Evolutionary conservation across 2,329 filamentous ascomycete genomes (phyloP).

Genomic region (Paecilomyces sp.): DNA sequence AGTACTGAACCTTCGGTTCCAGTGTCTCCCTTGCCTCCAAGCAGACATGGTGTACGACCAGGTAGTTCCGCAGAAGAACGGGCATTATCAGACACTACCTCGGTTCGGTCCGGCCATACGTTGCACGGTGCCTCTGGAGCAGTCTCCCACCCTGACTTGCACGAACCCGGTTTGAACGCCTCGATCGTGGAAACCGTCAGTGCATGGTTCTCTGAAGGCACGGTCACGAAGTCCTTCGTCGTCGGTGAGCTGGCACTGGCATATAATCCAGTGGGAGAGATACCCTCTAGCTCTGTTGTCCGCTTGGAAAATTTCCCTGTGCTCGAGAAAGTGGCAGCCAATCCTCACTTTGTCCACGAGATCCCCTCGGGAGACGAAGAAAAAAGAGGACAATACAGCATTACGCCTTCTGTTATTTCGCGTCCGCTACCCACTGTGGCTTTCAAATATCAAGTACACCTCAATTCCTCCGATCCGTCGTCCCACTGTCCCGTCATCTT

Average conservation of each 20-base stretch:
- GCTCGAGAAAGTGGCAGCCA: conserved; percentile 90
- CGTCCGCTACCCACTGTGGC: conserved; percentile 62
- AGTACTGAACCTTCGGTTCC: conserved; percentile 20
- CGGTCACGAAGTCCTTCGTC: conserved; percentile 63
- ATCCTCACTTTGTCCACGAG: conserved; percentile 81
- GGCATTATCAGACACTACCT: conserved; percentile 75
- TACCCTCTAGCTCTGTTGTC: conserved; percentile 51
- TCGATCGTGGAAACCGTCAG: conserved; percentile 92
- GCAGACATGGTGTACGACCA: conserved; percentile 39
- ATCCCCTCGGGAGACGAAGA: conserved; percentile 41
- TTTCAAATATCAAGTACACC: conserved; percentile 86
- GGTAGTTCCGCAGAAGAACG: conserved; percentile 57
- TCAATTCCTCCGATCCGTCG: conserved; percentile 52
- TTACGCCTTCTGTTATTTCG: conserved; percentile 65
- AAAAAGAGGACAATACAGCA: conserved; percentile 69
- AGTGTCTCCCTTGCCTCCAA: conserved; percentile 27
- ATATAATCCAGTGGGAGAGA: conserved; percentile 51
- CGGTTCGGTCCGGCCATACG: conserved; percentile 81
- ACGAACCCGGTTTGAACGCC: conserved; percentile 70
- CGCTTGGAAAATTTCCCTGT: conserved; percentile 79
- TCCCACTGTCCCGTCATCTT: conserved; percentile 66
- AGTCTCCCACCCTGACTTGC: conserved; percentile 75
- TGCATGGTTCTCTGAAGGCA: conserved; percentile 70
- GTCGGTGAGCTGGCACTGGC: conserved; percentile 84
- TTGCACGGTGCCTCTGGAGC: conserved; percentile 60